Base-by-base conservation (phyloP, 208 protist genomes). In the Trypanosoma platydactyli region DNA sequence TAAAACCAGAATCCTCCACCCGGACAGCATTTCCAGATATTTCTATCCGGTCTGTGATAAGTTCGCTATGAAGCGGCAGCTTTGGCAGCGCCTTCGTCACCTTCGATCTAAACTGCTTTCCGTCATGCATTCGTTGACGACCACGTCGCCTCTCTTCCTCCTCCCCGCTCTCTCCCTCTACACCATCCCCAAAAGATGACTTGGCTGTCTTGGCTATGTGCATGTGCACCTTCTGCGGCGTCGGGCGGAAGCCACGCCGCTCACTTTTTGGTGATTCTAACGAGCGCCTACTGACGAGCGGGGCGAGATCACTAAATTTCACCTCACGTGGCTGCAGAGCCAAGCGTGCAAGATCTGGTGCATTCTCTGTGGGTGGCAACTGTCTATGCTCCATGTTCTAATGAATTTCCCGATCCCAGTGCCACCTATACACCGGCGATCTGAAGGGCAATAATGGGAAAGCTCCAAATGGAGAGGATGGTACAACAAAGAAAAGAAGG, bases 21-120 rank as follows among this genome's bases (percentile, higher is more conserved):
- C 80, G 69, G 20, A 91, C 71, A 2, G 89, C 89, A 65, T 84
- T 95, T 12, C 89, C 89, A 50, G 91, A 81, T 54, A 95, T 86
- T 60, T 84, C 81, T 55, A 94, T 84, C 13, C 52, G 57, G 18
- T n/a, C 61, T 13, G 50, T 51, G 20, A 33, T 38, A 4, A 0
- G 11, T 15, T 45, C 49, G 7, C 22, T 16, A 12, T 56, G 45
- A 11, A 25, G 20, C 4, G 5, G 12, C 35, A 42, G 15, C 16
- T 50, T 48, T 45, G 45, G 33, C 33, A 38, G 18, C 25, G 38
- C 6, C 33, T 55, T 68, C 18, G 40, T 3, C 27, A 38, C 29
- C 40, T 53, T 65, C 1, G 41, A 5, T 55, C 50, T 55, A 24
- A 33, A 51, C 22, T 33, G 29, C 20, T 60, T 60, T 4, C 9